These are phyloP conservation scores for Salvia hispanica DNA, from an alignment of 257 asterid species.

Conservation along the genomic window DNA sequence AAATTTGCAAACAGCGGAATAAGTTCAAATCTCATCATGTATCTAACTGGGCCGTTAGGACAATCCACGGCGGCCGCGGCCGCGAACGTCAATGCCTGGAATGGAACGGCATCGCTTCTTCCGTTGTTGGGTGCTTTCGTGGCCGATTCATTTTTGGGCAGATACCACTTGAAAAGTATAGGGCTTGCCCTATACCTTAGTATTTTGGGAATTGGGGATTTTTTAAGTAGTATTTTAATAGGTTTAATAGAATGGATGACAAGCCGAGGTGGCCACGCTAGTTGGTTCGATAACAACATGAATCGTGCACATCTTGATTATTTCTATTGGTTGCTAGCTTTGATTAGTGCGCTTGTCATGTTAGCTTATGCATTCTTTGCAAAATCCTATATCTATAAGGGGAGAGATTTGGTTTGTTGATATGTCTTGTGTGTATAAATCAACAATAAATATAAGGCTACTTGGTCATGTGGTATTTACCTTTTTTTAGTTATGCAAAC, in stretches of 20 bases:
- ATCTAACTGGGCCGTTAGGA: slow-evolving; percentile 41
- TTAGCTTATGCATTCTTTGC: slow-evolving; percentile 21
- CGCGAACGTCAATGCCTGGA: slow-evolving; percentile 16
- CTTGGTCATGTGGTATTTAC: too few relatives aligned
- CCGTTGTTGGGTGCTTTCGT: slow-evolving; percentile 17
- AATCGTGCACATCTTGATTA: slow-evolving; percentile 32
- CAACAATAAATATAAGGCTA: background rate
- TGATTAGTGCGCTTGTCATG: slow-evolving; percentile 2
- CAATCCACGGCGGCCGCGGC: slow-evolving; percentile 33
- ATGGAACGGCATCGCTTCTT: slow-evolving; percentile 16
- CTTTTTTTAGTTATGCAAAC: too few relatives aligned
- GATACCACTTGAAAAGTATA: slow-evolving; percentile 41
- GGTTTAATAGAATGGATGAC: slow-evolving; percentile 40
- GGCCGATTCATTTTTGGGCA: slow-evolving; percentile 20
- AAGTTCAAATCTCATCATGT: slow-evolving; percentile 35
- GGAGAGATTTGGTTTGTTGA: background rate
- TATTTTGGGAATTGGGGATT: slow-evolving; percentile 47
- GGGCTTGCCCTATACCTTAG: slow-evolving; percentile 49
- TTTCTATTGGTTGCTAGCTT: slow-evolving; percentile 32
- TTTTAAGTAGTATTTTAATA: slow-evolving; percentile 49
- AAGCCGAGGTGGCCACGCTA: slow-evolving; percentile 26
- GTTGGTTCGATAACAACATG: slow-evolving; percentile 31
- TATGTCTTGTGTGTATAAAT: too few relatives aligned
- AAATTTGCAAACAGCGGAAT: slow-evolving; percentile 22
- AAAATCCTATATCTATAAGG: slow-evolving; percentile 32